phyloP scores from a whole-genome alignment of 2,329 filamentous ascomycete species.

The Calonectria multiphialidica region DNA sequence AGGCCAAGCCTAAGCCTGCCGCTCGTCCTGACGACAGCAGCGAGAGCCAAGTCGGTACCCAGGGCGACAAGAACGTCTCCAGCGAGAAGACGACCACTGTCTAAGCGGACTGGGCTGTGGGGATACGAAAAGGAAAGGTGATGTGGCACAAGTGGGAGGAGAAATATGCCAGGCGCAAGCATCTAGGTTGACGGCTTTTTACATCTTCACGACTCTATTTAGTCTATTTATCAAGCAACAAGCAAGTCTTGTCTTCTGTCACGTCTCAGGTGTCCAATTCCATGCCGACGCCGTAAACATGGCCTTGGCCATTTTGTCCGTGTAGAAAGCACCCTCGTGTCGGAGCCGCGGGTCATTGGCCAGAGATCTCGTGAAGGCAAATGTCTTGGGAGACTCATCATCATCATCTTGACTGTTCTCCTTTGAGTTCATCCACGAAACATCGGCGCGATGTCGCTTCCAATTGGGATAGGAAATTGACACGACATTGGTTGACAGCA shows the following conservation, averaged over 20 bases:
- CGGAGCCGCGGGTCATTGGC: slow-evolving; percentile 63
- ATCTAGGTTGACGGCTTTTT: slow-evolving; percentile 25
- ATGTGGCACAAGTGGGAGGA: background rate
- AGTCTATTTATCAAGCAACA: slow-evolving; percentile 29
- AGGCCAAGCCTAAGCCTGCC: slow-evolving; percentile 48
- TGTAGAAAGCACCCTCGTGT: slow-evolving; percentile 61
- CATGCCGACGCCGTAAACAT: slow-evolving; percentile 69
- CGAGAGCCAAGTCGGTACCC: slow-evolving; percentile 41
- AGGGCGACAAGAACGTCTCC: slow-evolving; percentile 38
- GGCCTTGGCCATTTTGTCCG: slow-evolving; percentile 62
- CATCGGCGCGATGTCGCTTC: slow-evolving; percentile 54
- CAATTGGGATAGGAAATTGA: slow-evolving; percentile 60
- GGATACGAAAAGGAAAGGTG: background rate
- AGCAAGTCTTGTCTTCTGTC: slow-evolving; percentile 34
- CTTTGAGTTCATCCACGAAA: slow-evolving; percentile 54
- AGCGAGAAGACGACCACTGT: slow-evolving; percentile 45
- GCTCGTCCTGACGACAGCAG: slow-evolving; percentile 37
- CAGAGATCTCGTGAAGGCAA: slow-evolving; percentile 64
- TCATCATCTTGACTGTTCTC: slow-evolving; percentile 26
- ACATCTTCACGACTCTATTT: slow-evolving; percentile 33
- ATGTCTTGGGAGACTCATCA: slow-evolving; percentile 44
- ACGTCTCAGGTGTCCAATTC: slow-evolving; percentile 69
- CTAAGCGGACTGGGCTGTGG: background rate
- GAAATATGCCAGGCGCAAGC: background rate
- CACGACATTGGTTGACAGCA: slow-evolving; percentile 62